A percentile compares a stretch with the other conserved stretches of the same genome.
Conservation (phyloP, 805 yeast species). For the Sugiyamaella marilandica region DNA sequence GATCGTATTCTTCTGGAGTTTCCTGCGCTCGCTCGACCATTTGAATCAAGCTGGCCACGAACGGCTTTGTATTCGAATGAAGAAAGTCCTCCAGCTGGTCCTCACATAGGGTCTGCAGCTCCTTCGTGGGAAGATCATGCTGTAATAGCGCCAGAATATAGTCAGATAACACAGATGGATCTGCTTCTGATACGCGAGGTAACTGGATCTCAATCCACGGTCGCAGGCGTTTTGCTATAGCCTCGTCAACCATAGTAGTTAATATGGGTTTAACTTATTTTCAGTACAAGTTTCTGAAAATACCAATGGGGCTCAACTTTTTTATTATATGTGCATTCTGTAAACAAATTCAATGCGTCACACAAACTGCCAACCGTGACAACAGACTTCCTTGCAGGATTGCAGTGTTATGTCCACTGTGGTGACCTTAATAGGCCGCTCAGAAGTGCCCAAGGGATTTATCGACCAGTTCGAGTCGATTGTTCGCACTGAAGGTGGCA, state of each 20-base stretch:
- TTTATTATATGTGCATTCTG: too few relatives aligned
- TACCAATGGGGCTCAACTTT: not conserved
- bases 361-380: not conserved
- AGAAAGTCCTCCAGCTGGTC: slow-evolving; percentile 40
- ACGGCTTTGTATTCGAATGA: slow-evolving; percentile 29
- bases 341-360: not conserved
- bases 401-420: slow-evolving; percentile 13
- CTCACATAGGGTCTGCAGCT: slow-evolving; percentile 32
- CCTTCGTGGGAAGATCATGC: slow-evolving; percentile 34
- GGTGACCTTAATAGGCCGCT: slow-evolving; percentile 14
- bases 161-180: slow-evolving; percentile 41
- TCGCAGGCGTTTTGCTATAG: slow-evolving; percentile 15
- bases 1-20: not conserved
- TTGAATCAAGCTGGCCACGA: slow-evolving; percentile 34
- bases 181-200: slow-evolving; percentile 34
- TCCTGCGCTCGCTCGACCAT: slow-evolving; percentile 23
- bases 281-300: not conserved
- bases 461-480: slow-evolving; percentile 16
- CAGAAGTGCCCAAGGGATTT: slow-evolving; percentile 2
- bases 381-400: too few relatives aligned
- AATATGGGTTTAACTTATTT: not conserved
- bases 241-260: slow-evolving; percentile 17
- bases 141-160: slow-evolving; percentile 41
- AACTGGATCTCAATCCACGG: slow-evolving; percentile 24
- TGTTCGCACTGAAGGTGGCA: slow-evolving; percentile 18